phyloP scores from a whole-genome alignment of 2,329 filamentous ascomycete species.

The Colletotrichum filicis region DNA sequence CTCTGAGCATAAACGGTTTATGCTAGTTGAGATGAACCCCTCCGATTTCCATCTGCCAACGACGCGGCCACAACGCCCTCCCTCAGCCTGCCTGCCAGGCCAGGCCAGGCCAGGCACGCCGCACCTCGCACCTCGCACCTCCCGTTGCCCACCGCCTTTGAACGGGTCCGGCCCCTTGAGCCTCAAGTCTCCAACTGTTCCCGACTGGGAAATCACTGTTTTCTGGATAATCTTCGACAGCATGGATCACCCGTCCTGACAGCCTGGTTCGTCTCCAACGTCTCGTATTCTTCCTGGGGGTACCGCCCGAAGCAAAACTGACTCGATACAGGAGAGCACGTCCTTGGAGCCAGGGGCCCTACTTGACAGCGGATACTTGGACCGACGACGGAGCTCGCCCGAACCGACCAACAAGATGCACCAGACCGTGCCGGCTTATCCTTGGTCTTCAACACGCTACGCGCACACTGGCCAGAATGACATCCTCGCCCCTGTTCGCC shows the following conservation, averaged over 20 bases:
- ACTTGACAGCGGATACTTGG: conserved; percentile 34
- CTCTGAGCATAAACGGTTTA: conserved; percentile 18
- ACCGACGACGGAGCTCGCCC: conserved; percentile 33
- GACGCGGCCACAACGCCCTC: not conserved
- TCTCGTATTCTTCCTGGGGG: conserved; percentile 30
- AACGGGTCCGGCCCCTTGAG: conserved; percentile 26
- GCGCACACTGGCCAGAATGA: not conserved
- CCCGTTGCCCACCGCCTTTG: not conserved
- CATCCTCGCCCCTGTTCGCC: conserved; percentile 1
- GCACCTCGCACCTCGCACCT: conserved; percentile 27
- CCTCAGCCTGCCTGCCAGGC: not conserved
- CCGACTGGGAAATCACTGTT: conserved; percentile 25
- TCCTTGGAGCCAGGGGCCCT: conserved; percentile 16
- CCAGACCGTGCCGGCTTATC: conserved; percentile 20
- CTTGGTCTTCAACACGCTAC: not conserved
- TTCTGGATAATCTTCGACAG: conserved; percentile 26
- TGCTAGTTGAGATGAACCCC: conserved; percentile 22
- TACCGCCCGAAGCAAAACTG: conserved; percentile 26
- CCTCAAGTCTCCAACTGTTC: conserved; percentile 24
- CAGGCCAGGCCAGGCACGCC: not conserved
- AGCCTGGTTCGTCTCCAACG: conserved; percentile 28
- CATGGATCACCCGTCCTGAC: conserved; percentile 29
- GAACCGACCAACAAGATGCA: conserved; percentile 30
- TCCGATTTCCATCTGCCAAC: conserved; percentile 3
- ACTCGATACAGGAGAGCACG: conserved; percentile 33